These are phyloP conservation scores for Amylocarpus encephaloides DNA, from an alignment of 2,329 filamentous ascomycete species.

Conservation along the genomic window DNA sequence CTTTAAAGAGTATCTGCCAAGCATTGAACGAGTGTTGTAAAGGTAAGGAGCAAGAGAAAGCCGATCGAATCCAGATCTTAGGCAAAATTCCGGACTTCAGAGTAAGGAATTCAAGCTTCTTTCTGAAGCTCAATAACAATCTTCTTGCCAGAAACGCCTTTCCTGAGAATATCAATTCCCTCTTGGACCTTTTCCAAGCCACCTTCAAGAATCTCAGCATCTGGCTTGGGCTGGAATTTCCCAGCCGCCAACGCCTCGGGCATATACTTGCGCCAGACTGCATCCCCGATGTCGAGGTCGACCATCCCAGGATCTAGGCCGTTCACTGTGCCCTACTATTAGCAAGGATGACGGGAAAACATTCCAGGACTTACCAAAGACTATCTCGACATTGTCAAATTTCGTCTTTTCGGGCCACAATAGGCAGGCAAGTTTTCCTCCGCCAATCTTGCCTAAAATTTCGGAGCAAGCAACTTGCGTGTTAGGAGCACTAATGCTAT, in stretches of 20 bases:
- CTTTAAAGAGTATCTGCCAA: too few species aligned
- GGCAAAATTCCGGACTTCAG: too few species aligned
- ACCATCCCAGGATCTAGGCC: slow-evolving; percentile 24
- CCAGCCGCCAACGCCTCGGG: slow-evolving; percentile 34
- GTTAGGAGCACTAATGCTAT: slow-evolving; percentile 22
- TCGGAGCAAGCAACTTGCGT: slow-evolving; percentile 26
- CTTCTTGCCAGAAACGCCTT: slow-evolving; percentile 39
- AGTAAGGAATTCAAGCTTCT: too few species aligned
- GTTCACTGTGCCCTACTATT: slow-evolving; percentile 14
- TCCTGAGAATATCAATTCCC: slow-evolving; percentile 33
- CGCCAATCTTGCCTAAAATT: slow-evolving; percentile 26
- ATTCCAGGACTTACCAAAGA: slow-evolving; percentile 20
- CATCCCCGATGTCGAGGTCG: slow-evolving; percentile 27
- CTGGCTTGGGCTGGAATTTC: slow-evolving; percentile 34
- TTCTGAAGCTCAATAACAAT: slow-evolving; percentile 32
- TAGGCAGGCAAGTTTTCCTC: slow-evolving; percentile 18
- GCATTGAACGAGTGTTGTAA: too few species aligned
- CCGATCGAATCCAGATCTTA: too few species aligned
- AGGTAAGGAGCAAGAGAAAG: too few species aligned
- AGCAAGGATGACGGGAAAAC: neutral
- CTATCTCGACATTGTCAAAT: slow-evolving; percentile 24
- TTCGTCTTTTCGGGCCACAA: slow-evolving; percentile 10
- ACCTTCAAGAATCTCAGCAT: slow-evolving; percentile 35
- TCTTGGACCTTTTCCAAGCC: slow-evolving; percentile 39
- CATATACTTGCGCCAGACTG: slow-evolving; percentile 36